These are phyloP conservation scores for Diaporthe nobilis DNA, from an alignment of 2,329 filamentous ascomycete genomes.

Conservation along the genomic window DNA sequence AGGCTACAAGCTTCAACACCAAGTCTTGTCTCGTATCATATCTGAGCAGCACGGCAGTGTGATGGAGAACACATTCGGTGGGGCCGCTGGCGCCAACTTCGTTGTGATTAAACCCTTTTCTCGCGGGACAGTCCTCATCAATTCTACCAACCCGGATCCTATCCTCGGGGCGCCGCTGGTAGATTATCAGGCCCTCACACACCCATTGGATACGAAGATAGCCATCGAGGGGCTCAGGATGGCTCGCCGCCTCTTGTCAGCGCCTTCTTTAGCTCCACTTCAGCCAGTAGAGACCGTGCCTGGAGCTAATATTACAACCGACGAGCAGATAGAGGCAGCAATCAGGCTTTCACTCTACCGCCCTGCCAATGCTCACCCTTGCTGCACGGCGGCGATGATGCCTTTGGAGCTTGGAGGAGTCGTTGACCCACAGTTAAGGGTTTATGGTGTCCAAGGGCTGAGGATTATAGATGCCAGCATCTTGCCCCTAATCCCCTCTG, in stretches of 20 bases:
- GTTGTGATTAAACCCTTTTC: conserved; percentile 45
- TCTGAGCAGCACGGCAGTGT: conserved; percentile 53
- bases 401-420: conserved; percentile 57
- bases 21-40: background rate
- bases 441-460: conserved; percentile 35
- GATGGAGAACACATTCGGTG: conserved; percentile 50
- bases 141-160: conserved; percentile 52
- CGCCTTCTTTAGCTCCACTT: conserved; percentile 51
- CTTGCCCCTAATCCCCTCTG: conserved; percentile 35
- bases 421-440: conserved; percentile 49
- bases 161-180: conserved; percentile 52
- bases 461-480: conserved; percentile 37
- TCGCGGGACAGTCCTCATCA: conserved; percentile 56
- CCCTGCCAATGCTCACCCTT: conserved; percentile 53
- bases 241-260: conserved; percentile 52
- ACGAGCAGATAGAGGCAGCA: conserved; percentile 50
- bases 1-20: conserved; percentile 45
- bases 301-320: conserved; percentile 49
- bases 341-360: conserved; percentile 41
- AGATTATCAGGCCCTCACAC: conserved; percentile 56
- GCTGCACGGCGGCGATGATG: conserved; percentile 59
- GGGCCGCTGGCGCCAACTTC: conserved; percentile 46
- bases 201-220: conserved; percentile 55
- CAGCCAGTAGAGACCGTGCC: conserved; percentile 52
- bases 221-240: conserved; percentile 56